Percentiles rank a stretch among this genome's conserved stretches.
These are phyloP conservation scores for Mangifera indica DNA, from an alignment of 345 rosid genomes.

Conservation along the genomic window DNA sequence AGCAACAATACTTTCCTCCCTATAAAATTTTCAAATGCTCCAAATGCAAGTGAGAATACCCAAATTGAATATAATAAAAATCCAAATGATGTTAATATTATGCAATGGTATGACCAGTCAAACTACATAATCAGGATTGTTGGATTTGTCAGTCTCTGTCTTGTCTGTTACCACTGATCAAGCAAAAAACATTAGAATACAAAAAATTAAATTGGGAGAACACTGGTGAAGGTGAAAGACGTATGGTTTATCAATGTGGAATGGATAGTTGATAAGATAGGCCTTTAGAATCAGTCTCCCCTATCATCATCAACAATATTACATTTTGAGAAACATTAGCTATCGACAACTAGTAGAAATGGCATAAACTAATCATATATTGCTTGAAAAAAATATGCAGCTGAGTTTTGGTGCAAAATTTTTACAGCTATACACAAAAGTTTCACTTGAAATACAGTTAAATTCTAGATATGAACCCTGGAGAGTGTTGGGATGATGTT, in stretches of 20 bases:
- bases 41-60: conserved; percentile 20
- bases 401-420: background rate
- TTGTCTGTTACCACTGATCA: background rate
- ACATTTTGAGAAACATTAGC: background rate
- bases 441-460: background rate
- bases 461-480: background rate
- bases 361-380: background rate
- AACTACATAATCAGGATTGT: background rate
- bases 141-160: background rate
- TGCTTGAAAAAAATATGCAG: no score
- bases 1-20: conserved; percentile 18
- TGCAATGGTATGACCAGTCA: background rate
- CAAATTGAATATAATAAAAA: conserved; percentile 8
- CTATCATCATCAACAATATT: background rate
- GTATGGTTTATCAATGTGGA: background rate
- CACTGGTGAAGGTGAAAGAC: background rate
- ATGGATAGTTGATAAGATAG: background rate
- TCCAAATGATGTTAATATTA: background rate
- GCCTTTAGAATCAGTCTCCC: background rate
- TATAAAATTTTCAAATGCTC: conserved; percentile 20
- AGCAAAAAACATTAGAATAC: background rate
- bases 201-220: background rate
- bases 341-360: background rate
- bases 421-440: background rate
- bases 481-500: background rate